Evolutionary conservation across 2,329 filamentous ascomycete species (phyloP), one percentile per base, ranked within the genome.

Genomic region (Colletotrichum endophyticum): DNA sequence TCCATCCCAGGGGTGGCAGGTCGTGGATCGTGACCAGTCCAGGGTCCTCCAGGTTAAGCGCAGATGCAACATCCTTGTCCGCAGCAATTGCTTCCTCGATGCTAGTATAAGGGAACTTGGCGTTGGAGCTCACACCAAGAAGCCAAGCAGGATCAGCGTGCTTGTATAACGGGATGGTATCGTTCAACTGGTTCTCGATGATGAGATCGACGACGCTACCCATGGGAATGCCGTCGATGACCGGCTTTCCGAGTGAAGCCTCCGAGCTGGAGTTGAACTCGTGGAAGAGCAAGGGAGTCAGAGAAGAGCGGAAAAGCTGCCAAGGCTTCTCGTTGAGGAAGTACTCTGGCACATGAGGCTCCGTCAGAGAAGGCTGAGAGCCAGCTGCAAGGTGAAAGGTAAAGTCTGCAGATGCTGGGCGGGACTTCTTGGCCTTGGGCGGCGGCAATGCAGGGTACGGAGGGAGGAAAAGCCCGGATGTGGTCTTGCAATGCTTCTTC

Each of bases 111-210:
- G 66, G 32, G 57, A 80, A 80, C 6, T 25, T 22, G 3, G 39
- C 57, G 22, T 75, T 59, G 2, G 61, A 19, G 0, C n/a, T 56
- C 2, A 76, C 62, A 12, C 80, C 79, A 3, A 81, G 68, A 2
- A 81, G 62, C 78, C 77, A 81, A 1, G 78, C 72, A 6, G 80
- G 74, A 7, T 77, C 76, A 2, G 76, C 78, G 61, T 80, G 80
- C 73, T 80, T 81, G 66, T 81, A 81, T 9, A 81, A 32, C 28
- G 75, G 75, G 3, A 75, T 62, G 4, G 75, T 77, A 15, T 77
- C 75, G 3, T 77, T 75, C 5, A 75, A 53, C 11, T 56, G 30
- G 16, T 77, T 75, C 30, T 77, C 66, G 12, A 77, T 75, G 8
- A 77, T 70, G 15, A 77, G 44, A 30, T 77, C 77, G 13, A 80